These are phyloP conservation scores for Ziziphus jujuba DNA, from an alignment of 306 rosid species.

Conservation along the genomic window DNA sequence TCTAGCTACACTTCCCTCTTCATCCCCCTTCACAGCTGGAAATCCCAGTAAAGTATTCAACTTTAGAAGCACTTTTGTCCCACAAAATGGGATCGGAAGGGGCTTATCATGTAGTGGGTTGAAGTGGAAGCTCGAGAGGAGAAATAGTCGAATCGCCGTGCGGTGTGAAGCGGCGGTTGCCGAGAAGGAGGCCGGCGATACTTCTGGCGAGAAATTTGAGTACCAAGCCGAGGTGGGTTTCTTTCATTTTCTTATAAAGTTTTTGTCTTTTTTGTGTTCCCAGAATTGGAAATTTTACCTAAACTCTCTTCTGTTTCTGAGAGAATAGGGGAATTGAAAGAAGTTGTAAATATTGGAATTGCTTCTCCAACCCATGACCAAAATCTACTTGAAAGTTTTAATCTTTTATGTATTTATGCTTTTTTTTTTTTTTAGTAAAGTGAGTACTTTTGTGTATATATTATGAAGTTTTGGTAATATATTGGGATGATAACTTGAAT, in stretches of 20 bases:
- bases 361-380: background rate
- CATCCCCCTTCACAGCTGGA: conserved; percentile 41
- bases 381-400: background rate
- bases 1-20: conserved; percentile 59
- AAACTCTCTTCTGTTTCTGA: background rate
- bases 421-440: background rate
- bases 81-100: conserved; percentile 43
- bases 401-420: background rate
- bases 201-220: conserved; percentile 79
- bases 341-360: background rate
- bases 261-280: conserved; percentile 1
- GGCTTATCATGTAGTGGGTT: conserved; percentile 40
- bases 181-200: conserved; percentile 70
- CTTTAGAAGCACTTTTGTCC: conserved; percentile 55
- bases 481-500: background rate
- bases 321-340: background rate
- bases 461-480: background rate
- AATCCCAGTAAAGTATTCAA: conserved; percentile 32
- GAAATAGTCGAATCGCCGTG: conserved; percentile 35
- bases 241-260: conserved; percentile 4
- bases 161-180: conserved; percentile 88
- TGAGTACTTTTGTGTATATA: background rate
- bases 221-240: conserved; percentile 96
- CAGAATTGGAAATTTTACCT: conserved; percentile 1
- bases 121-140: conserved; percentile 58